Percentiles rank a stretch among this genome's conserved stretches.
phyloP scores from a whole-genome alignment of 257 asterid species.

The Solanum medicagineum region DNA sequence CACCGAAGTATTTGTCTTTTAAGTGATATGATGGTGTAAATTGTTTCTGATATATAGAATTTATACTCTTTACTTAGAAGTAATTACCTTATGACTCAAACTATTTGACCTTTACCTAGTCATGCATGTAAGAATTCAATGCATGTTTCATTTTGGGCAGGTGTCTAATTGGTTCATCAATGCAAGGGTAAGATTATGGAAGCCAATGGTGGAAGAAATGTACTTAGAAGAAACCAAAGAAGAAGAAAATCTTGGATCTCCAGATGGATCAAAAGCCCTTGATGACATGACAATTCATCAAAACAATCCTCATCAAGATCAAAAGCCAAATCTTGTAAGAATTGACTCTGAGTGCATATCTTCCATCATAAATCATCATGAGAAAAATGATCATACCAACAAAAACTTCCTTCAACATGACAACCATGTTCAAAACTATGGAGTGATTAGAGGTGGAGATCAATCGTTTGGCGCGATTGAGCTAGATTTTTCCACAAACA shows the following conservation, averaged over 20 bases:
- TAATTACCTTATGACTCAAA: background rate
- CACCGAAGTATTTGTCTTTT: background rate
- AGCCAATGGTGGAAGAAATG: slow-evolving; percentile 99
- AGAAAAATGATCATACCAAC: slow-evolving; percentile 17
- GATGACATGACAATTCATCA: slow-evolving; percentile 5
- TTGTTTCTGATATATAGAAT: background rate
- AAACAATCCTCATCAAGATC: slow-evolving; percentile 27
- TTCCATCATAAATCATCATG: slow-evolving; percentile 38
- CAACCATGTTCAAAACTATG: slow-evolving; percentile 5
- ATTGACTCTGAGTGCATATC: slow-evolving; percentile 74
- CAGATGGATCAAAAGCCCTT: slow-evolving; percentile 5
- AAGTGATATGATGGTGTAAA: background rate
- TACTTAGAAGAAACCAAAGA: slow-evolving; percentile 74
- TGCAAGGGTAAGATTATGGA: slow-evolving; percentile 94
- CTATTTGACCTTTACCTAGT: background rate
- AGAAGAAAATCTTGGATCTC: slow-evolving; percentile 12
- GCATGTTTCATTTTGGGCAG: slow-evolving; percentile 9
- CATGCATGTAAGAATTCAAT: background rate
- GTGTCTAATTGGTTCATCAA: slow-evolving; percentile 96
- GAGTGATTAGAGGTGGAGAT: slow-evolving; percentile 9
- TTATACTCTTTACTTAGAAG: background rate
- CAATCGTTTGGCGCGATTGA: slow-evolving; percentile 39
- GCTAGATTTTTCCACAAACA: slow-evolving; percentile 38
- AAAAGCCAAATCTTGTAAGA: slow-evolving; percentile 58
- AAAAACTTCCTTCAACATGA: slow-evolving; percentile 15